These are phyloP conservation scores for Scedosporium minutisporum DNA, from an alignment of 2,329 filamentous ascomycete species.

Conservation along the genomic window DNA sequence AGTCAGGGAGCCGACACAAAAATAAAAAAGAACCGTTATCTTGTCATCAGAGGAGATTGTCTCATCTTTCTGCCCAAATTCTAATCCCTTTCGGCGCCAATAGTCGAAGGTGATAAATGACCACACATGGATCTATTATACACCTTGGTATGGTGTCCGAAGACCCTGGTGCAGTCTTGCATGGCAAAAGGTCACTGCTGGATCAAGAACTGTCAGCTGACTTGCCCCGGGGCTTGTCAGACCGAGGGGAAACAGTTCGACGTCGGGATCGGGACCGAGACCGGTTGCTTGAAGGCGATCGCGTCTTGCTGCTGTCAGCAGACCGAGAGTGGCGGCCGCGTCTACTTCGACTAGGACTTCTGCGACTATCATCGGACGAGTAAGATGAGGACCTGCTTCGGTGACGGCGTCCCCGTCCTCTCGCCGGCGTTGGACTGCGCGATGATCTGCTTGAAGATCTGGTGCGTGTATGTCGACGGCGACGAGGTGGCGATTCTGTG, in stretches of 20 bases:
- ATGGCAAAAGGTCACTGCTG: conserved; percentile 5
- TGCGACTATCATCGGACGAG: conserved; percentile 6
- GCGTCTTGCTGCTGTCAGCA: conserved; percentile 3
- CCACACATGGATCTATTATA: too few relatives aligned
- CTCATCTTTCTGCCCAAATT: neutral
- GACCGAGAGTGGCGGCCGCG: conserved; percentile 9
- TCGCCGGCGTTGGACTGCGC: conserved; percentile 10
- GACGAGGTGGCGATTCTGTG: conserved; percentile 2
- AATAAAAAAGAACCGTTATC: neutral
- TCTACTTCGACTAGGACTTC: conserved; percentile 1
- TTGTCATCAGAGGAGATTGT: neutral
- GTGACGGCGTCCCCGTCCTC: conserved; percentile 18
- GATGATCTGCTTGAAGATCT: conserved; percentile 1
- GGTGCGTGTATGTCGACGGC: conserved; percentile 7
- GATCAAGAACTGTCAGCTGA: conserved; percentile 42
- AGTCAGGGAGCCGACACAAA: neutral
- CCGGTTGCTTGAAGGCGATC: conserved; percentile 6
- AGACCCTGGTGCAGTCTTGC: neutral
- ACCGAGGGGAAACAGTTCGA: neutral
- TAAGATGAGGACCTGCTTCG: conserved; percentile 15
- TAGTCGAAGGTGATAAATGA: too few relatives aligned
- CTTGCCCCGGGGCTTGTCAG: conserved; percentile 30
- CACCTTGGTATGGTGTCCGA: too few relatives aligned
- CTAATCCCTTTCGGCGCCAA: too few relatives aligned
- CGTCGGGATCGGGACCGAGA: conserved; percentile 5